Base-by-base conservation (phyloP, 2,329 filamentous ascomycete genomes). In the Ploettnerulaceae sp. region DNA sequence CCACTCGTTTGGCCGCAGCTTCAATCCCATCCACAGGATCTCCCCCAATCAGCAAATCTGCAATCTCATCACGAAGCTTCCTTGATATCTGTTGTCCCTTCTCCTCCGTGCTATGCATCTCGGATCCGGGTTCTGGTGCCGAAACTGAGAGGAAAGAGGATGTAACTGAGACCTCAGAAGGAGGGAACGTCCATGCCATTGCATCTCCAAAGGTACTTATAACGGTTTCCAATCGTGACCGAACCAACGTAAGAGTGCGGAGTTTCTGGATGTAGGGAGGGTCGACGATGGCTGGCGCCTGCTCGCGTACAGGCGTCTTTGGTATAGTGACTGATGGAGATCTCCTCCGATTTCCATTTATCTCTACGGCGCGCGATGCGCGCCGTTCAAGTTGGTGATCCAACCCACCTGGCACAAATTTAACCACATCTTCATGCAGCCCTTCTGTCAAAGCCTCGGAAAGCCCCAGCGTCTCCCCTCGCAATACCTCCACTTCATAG, bases 101-200 rank as follows among this genome's bases (percentile, higher is more conserved):
- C 56, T 93, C 86, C 64, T 96, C 90, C 12, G 81, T 86, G 57
- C 79, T 84, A 52, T 86, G 76, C 55, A 75, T 74, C 56, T 76
- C 76, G 48, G 68, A 75, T 14, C 81, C 82, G 0, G 82, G 77
- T 45, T 91, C 86, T 0, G 91, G 90, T 0, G 86, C 88, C 0
- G 90, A 95, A 9, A 96, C 89, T 5, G 88, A 94, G 36, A 96
- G 81, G 61, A 96, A 89, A 0, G 86, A 89, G 1, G 88, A 91
- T 35, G 84, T 79, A 47, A 94, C 79, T 0, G 86, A 91, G 9
- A 90, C 69, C 62, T 95, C 89, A 0, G 87, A 94, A 0, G 91
- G 90, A 1, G 91, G 88, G 39, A 96, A 81, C 1, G 88, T 85
- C 76, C 95, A 97, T 58, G 94, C 85, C 87, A 97, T 95, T 24